Percentiles rank a stretch among this genome's conserved stretches.
phyloP scores from a whole-genome alignment of 2,329 filamentous ascomycete species.

The Sclerotinia minor region DNA sequence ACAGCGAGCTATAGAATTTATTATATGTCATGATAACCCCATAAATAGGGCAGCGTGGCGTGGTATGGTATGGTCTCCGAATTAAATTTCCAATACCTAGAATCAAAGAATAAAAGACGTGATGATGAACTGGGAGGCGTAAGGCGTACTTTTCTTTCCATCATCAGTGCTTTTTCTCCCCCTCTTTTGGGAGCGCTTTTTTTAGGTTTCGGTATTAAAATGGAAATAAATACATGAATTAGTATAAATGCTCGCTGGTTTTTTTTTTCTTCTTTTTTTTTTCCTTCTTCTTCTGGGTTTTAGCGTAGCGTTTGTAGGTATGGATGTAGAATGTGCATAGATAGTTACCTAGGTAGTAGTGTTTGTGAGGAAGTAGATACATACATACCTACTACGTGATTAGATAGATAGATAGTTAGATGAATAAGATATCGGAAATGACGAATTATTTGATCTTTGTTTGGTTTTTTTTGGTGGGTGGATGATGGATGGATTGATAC shows the following conservation, averaged over 20 bases:
- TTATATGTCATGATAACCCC: conserved; percentile 8
- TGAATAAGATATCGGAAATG: not conserved
- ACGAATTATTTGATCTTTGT: too few species aligned
- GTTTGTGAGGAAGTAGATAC: too few species aligned
- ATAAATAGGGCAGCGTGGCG: conserved; percentile 2
- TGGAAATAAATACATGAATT: not conserved
- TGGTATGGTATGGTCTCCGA: not conserved
- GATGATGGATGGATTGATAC: too few species aligned
- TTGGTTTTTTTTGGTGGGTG: too few species aligned
- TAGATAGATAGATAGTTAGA: too few species aligned
- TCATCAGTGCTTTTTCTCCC: not conserved
- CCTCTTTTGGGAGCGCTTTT: too few species aligned
- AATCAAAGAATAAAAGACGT: conserved; percentile 6
- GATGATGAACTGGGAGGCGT: conserved; percentile 1
- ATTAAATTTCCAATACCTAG: not conserved
- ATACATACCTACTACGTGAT: too few species aligned
- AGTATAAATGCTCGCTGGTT: not conserved
- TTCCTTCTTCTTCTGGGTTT: not conserved
- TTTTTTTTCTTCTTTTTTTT: not conserved
- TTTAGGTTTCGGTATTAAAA: not conserved
- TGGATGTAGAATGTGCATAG: too few species aligned
- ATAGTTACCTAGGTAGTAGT: too few species aligned
- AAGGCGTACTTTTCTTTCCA: conserved; percentile 6
- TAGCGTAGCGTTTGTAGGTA: not conserved
- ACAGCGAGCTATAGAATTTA: conserved; percentile 5